Evolutionary conservation across 306 rosid genomes (phyloP), one percentile per base, ranked within the genome.

Genomic region (Abrus pulchellus): DNA sequence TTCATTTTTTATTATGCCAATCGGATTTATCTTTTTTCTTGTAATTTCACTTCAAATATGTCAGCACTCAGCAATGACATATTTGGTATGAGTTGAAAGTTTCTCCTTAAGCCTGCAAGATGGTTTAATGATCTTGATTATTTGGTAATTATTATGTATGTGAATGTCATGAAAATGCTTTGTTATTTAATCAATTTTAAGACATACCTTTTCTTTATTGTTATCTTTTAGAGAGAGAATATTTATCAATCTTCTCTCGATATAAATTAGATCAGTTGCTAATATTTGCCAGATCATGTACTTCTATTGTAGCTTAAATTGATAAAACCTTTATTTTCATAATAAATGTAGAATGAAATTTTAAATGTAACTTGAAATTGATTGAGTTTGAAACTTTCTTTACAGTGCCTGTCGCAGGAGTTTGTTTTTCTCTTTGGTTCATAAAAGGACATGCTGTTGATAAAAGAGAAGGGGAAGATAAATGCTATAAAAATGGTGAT

Each of bases 311-410:
- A 11, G 11, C 43, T 28, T 14, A 13, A 59, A 38, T 60, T 36
- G 34, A 32, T 75, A 47, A 75, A 30, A n/a, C 38, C 61, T 47
- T 75, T 61, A 48, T 62, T 33, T 59, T 75, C 48, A 48, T 13
- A 4, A 33, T 32, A 75, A 61, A 32, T 48, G 27, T 75, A 76
- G 38, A 76, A 61, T 75, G 61, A 3, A 62, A 38, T n/a, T 49
- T 74, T 63, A 14, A 47, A 48, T 33, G 72, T 34, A 9, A 13
- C 50, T 14, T 75, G 47, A 33, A 47, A 48, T 48, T 62, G 48
- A 62, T 62, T 75, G 61, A 10, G 47, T 45, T 60, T 47, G 71
- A 48, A 61, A 47, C 38, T 55, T 41, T 9, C 7, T 56, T 57
- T 12, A 49, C 57, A 72, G 45, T 71, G 63, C 49, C 20, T 8